Evolutionary conservation across 2,329 filamentous ascomycete genomes (phyloP), one percentile per base, ranked within the genome.

Genomic region (Ampelomyces quisqualis): DNA sequence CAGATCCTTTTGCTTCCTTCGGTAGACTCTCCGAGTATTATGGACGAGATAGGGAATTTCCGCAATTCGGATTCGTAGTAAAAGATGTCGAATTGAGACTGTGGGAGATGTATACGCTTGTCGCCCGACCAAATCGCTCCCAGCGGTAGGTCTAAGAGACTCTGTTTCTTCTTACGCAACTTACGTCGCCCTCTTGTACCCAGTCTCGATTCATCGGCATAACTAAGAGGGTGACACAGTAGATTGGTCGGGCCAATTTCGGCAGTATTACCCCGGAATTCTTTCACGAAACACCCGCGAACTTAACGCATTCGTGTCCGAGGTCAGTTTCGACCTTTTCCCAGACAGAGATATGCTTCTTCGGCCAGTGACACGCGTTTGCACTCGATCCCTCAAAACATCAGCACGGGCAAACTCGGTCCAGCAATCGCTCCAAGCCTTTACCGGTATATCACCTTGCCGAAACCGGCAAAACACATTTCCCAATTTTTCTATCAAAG

Each of bases 401-500:
- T 47, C 50, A 36, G 26, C 43, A 21, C 54, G 53, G 35, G 37
- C 47, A 41, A 43, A 49, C 19, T 40, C 49, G 49, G 58, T 47
- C 53, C 53, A 54, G 43, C 46, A 41, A 30, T 35, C 44, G 35
- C 50, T 43, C 33, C 38, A 46, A 43, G 40, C 43, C 45, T 38
- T 45, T 43, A 40, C 44, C 46, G 36, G 45, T 31, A 47, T 53
- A 47, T 42, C 47, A 42, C 43, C 49, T 53, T 55, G 53, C 60
- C 58, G 60, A 53, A 58, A 53, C 47, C 58, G 58, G 58, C 58
- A 58, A 57, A 60, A 53, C 44, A 53, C 47, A 36, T 40, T 51
- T 53, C 44, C 53, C 42, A 58, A 58, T 55, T 59, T 58, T 62
- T 57, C 57, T 36, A 55, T 44, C 39, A 45, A 40, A 46, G 47